Evolutionary conservation across 2,329 filamentous ascomycete genomes (phyloP), one percentile per base, ranked within the genome.

Genomic region (Epichloe bromicola): DNA sequence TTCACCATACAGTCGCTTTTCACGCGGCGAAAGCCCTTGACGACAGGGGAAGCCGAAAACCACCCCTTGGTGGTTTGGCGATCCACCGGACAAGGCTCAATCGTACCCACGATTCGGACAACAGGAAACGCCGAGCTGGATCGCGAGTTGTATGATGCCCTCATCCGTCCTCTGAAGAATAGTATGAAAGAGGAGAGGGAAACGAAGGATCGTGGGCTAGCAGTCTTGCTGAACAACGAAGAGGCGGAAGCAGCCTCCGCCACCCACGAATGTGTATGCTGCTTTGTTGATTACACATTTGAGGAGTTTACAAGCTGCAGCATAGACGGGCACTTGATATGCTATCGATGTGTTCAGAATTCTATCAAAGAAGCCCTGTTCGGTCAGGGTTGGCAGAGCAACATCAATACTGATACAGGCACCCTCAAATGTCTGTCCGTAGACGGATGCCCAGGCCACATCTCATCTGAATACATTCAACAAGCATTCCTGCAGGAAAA

Each of bases 301-400:
- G 85, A 91, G 63, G 79, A 86, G 59, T 76, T 90, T 52, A 80
- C 85, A 0, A 76, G 79, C n/a, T 93, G 87, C 69, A 78, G 78
- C 61, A 67, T 73, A 34, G 74, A 78, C 3, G 82, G 79, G 2
- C 87, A 93, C 67, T 78, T 86, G 62, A 74, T 91, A 50, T 93
- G 87, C 68, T 83, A 90, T 67, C 79, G 79, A 44, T 97, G 93
- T 66, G 83, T 97, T 48, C 83, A 84, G 56, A 81, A 85, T 56
- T 84, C 89, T 11, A 77, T 91, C 53, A 85, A 84, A 47, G 91
- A 97, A 64, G 89, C 90, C 2, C 72, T 97, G 0, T 97, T 95
- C 63, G 93, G 93, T 0, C 93, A 97, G 65, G 88, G 88, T 49
- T 96, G 91, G 88, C 79, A 81, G 47, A 82, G 85, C 53, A 93